Base-by-base conservation (phyloP, 768 basidiomycete genomes). In the Termitomyces sp. region DNA sequence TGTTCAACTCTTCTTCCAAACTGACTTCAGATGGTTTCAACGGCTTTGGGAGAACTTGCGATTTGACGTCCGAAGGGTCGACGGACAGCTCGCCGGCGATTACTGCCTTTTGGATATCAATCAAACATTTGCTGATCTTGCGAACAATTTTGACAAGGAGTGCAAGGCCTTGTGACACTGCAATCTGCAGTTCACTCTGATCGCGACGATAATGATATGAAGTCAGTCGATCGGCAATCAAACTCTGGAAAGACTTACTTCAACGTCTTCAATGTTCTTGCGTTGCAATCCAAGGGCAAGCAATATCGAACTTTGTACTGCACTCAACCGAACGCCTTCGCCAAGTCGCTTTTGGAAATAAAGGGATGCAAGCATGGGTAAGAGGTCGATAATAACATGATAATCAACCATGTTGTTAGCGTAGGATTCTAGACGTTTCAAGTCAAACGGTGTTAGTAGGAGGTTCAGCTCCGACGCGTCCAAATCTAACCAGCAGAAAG, bases 401-500 rank as follows among this genome's bases (percentile, higher is more conserved):
- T 96, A 98, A 71, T 98, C 97, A 42, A 98, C 80, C 84, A 90
- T 87, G 68, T 94, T 94, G 70, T 97, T 94, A 0, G 94, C 90
- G 62, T 99, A 99, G 5, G 96, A 91, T 64, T 95, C 90, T 15
- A 99, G 81, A 1, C 97, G 88, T 70, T 98, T 98, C 64, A 98
- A 80, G 71, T 98, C 97, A 69, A 96, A 98, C 0, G 97, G 93
- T 0, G 92, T 87, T 56, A 95, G 69, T 7, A 90, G 69, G 48
- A 87, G 75, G 1, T 83, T 75, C 68, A 91, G 70, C 47, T 79
- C 70, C 26, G 64, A 62, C 8, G 77, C 65, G 26, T 65, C 65
- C n/a, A 78, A 63, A 33, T 67, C 77, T 76, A 28, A 12, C 18
- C 15, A 58, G 16, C 53, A 24, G 0, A 6, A 28, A 28, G 28